Evolutionary conservation across 2,329 filamentous ascomycete species (phyloP).

Genomic region (Fusarium setosum): DNA sequence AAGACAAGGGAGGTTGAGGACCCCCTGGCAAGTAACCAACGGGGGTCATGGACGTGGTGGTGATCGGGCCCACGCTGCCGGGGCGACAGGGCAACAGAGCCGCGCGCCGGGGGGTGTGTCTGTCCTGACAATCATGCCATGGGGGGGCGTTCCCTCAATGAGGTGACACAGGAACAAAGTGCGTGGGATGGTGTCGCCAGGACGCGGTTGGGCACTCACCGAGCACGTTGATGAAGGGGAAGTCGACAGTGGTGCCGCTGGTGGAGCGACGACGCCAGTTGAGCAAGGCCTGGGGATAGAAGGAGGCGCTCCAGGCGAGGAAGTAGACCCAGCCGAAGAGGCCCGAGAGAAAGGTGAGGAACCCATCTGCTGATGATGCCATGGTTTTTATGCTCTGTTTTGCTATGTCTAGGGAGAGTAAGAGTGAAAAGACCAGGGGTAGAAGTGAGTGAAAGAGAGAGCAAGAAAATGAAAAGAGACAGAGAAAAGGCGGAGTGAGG

Average conservation of each 20-base stretch:
- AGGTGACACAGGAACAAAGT: background rate
- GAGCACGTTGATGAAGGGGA: constrained; percentile 78
- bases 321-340: constrained; percentile 82
- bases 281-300: constrained; percentile 89
- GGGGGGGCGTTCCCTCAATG: background rate
- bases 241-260: constrained; percentile 87
- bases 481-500: background rate
- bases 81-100: constrained; percentile 12
- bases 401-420: background rate
- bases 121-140: constrained; percentile 31
- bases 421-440: background rate
- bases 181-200: constrained; percentile 7
- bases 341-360: constrained; percentile 63
- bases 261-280: constrained; percentile 84
- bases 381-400: background rate
- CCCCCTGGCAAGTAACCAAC: constrained; percentile 5
- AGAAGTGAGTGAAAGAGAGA: background rate
- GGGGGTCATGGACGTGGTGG: constrained; percentile 15
- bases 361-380: constrained; percentile 41
- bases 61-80: constrained; percentile 22
- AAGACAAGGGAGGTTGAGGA: background rate
- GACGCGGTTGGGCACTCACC: constrained; percentile 52
- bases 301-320: constrained; percentile 84
- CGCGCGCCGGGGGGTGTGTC: constrained; percentile 15
- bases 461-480: background rate